Evolutionary conservation across 495 filamentous ascomycete genomes (phyloP).

Genomic region (Letharia lupina): DNA sequence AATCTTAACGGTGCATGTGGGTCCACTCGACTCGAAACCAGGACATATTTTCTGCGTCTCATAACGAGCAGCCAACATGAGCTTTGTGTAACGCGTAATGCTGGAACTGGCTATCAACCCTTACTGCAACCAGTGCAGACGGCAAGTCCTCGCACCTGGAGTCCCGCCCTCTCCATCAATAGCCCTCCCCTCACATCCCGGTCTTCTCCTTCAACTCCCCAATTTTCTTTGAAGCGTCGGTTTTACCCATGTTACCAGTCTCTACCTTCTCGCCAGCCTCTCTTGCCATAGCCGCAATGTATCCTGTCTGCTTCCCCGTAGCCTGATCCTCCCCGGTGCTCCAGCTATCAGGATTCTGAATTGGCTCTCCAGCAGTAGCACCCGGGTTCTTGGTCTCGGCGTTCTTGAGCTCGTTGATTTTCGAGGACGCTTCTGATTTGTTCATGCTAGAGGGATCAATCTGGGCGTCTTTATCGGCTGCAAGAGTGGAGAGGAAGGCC

Average conservation of each 20-base stretch:
- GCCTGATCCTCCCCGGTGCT: constrained; percentile 23
- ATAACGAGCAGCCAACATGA: too few relatives aligned
- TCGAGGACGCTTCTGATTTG: constrained; percentile 23
- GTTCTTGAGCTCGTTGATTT: constrained; percentile 27
- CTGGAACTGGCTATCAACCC: too few relatives aligned
- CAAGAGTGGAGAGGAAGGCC: constrained; percentile 24
- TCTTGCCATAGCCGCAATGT: constrained; percentile 25
- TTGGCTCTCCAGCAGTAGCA: constrained; percentile 16
- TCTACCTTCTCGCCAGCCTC: constrained; percentile 23
- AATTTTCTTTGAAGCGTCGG: constrained; percentile 25
- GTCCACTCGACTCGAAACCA: too few relatives aligned
- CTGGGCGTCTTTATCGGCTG: constrained; percentile 17
- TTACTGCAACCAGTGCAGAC: too few relatives aligned
- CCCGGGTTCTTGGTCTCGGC: constrained; percentile 17
- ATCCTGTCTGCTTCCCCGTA: constrained; percentile 26
- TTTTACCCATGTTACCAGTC: constrained; percentile 28
- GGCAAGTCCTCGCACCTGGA: too few relatives aligned
- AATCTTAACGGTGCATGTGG: too few relatives aligned
- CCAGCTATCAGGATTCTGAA: constrained; percentile 24
- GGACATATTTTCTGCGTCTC: too few relatives aligned
- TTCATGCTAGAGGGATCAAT: constrained; percentile 21
- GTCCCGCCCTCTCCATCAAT: neutral
- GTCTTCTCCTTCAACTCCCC: constrained; percentile 28
- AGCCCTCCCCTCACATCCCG: constrained; percentile 18
- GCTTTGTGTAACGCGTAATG: too few relatives aligned